A percentile compares a stretch with the other conserved stretches of the same genome.
Conservation (phyloP, 1,284 basidiomycete species). For the Pterula multifida region DNA sequence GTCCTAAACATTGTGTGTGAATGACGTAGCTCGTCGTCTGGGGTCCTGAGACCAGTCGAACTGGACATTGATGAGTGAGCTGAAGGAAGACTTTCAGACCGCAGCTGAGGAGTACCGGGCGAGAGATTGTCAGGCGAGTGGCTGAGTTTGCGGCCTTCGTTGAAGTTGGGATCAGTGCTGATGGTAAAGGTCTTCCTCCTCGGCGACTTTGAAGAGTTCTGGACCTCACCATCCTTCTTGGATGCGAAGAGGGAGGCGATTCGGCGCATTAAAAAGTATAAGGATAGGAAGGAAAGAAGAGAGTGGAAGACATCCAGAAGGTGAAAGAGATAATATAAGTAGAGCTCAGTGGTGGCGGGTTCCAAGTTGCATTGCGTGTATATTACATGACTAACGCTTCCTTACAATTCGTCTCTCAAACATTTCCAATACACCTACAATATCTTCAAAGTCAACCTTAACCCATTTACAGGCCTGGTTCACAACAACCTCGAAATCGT, state of each 20-base stretch:
- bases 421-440: constrained; percentile 40
- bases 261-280: constrained; percentile 31
- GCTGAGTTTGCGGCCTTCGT: constrained; percentile 7
- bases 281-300: constrained; percentile 6
- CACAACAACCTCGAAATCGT: constrained; percentile 36
- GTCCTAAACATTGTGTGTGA: constrained; percentile 19
- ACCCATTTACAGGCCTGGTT: constrained; percentile 35
- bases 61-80: constrained; percentile 42
- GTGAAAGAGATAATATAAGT: neutral
- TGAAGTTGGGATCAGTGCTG: constrained; percentile 5
- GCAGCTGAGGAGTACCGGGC: constrained; percentile 20
- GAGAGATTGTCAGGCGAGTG: constrained; percentile 10
- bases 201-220: constrained; percentile 11
- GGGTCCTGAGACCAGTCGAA: constrained; percentile 46
- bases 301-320: constrained; percentile 1
- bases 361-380: constrained; percentile 1
- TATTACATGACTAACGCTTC: neutral
- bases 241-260: constrained; percentile 40
- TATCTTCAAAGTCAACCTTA: constrained; percentile 35
- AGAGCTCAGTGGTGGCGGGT: neutral
- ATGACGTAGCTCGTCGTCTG: constrained; percentile 37
- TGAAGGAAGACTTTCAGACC: constrained; percentile 17
- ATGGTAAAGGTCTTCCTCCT: constrained; percentile 11
- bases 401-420: constrained; percentile 47
- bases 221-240: constrained; percentile 38